Percentiles rank a stretch among this genome's conserved stretches.
Evolutionary conservation across 257 asterid species (phyloP).

Genomic region (Osmanthus fragrans): DNA sequence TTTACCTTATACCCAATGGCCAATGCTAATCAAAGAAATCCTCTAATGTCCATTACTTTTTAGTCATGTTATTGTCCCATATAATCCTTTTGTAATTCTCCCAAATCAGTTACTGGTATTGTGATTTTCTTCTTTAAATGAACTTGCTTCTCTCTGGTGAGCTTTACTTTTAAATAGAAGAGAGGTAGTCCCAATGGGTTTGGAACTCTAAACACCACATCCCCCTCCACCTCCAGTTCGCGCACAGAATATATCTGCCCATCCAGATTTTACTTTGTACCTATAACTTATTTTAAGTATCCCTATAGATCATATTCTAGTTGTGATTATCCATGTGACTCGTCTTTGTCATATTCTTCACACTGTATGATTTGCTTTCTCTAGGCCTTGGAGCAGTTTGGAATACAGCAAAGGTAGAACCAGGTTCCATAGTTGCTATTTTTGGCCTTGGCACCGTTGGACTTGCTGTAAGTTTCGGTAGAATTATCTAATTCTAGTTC

Average conservation of each 20-base stretch:
- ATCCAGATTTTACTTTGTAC: background rate
- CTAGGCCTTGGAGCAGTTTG: slow-evolving; percentile 99
- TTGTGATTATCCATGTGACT: background rate
- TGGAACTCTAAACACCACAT: background rate
- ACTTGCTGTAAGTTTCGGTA: slow-evolving; percentile 78
- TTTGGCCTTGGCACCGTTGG: slow-evolving; percentile 99
- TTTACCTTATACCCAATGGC: background rate
- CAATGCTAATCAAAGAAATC: background rate
- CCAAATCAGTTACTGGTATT: background rate
- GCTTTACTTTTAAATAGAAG: background rate
- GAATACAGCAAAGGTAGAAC: slow-evolving; percentile 97
- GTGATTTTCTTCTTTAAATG: background rate
- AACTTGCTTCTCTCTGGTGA: background rate
- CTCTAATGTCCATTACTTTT: background rate
- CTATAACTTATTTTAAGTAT: background rate
- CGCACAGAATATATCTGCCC: background rate
- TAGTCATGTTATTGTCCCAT: background rate
- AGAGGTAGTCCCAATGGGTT: background rate
- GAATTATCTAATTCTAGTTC: slow-evolving; percentile 17
- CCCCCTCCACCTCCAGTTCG: background rate
- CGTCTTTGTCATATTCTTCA: slow-evolving; percentile 6
- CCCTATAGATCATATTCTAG: background rate
- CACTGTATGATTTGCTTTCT: slow-evolving; percentile 14
- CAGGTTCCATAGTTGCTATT: slow-evolving; percentile 89
- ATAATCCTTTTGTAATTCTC: background rate